Evolutionary conservation across 2,329 filamentous ascomycete species (phyloP), one percentile per base, ranked within the genome.

Genomic region (Fusarium piperis): DNA sequence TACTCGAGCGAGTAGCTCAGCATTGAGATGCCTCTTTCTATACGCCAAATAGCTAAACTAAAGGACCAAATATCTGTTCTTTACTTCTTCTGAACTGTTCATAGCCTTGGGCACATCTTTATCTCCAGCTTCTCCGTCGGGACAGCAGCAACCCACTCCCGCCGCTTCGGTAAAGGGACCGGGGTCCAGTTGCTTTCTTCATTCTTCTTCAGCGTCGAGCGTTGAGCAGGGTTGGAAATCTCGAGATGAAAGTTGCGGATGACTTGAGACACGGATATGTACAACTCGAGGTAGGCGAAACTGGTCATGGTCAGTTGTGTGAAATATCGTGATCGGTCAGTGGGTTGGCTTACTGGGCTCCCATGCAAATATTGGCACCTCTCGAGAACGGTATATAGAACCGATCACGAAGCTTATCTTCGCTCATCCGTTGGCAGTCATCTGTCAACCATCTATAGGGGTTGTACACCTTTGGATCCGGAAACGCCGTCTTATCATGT

Each of bases 311-410:
- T 59, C 41, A 67, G 41, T 32, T 0, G 8, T n/a, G 36, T 32
- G n/a, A 32, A n/a, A n/a, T 5, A 28, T 32, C 1, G 5, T 51
- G 11, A 35, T 11, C 6, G 46, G 13, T 4, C 4, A 2, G 8
- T 18, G 26, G 35, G 18, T 32, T 10, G 7, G 62, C 78, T 72
- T 62, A 78, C 76, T 78, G 77, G 2, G 68, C 59, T 11, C 76
- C 75, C 18, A 79, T 76, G 33, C 78, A 79, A 8, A 76, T 61
- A 20, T 77, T 77, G 0, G 77, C 64, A 1, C 78, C 76, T 38
- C 76, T 75, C 1, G 77, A 79, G 11, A 79, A 79, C 2, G 77
- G 76, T 5, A 79, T 68, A 10, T 78, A 79, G 38, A 74, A 78
- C 3, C 60, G 68, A 64, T 79, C 78, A 15, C 76, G 65, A 0